Evolutionary conservation across 768 basidiomycete genomes (phyloP).

Genomic region (Russula compacta): DNA sequence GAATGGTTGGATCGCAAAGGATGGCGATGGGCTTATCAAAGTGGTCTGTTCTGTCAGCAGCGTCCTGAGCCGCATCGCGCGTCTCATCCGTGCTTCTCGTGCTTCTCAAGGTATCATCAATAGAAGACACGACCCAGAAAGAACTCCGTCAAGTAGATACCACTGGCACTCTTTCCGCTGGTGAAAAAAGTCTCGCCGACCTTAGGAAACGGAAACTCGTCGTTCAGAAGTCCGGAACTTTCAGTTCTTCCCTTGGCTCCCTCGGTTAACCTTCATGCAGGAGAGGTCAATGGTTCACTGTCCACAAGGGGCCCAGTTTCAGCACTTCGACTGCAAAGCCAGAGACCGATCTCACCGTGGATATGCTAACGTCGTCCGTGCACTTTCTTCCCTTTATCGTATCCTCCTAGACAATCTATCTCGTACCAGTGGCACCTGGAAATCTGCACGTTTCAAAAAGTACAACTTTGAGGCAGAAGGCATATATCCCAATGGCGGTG

Average conservation of each 20-base stretch:
- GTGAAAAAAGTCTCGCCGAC: conserved; percentile 79
- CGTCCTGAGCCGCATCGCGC: background rate
- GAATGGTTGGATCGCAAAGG: conserved; percentile 92
- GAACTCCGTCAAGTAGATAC: conserved; percentile 67
- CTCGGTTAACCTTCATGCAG: conserved; percentile 33
- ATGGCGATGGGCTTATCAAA: conserved; percentile 80
- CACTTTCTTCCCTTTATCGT: background rate
- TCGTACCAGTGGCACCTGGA: conserved; percentile 77
- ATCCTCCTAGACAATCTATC: background rate
- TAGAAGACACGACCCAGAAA: conserved; percentile 65
- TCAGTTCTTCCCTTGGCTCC: background rate
- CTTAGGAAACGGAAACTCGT: conserved; percentile 88
- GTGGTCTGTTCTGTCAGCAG: conserved; percentile 60
- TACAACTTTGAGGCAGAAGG: conserved; percentile 99
- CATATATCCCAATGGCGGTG: conserved; percentile 79
- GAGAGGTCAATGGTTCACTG: conserved; percentile 93
- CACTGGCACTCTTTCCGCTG: conserved; percentile 60
- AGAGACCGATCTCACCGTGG: conserved; percentile 92
- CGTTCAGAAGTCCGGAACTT: conserved; percentile 53
- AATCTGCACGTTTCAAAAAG: conserved; percentile 87
- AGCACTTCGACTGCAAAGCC: conserved; percentile 86
- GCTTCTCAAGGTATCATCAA: conserved; percentile 43
- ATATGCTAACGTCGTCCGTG: conserved; percentile 86
- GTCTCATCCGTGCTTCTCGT: conserved; percentile 4
- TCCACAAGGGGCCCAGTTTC: conserved; percentile 77